Evolutionary conservation across 495 filamentous ascomycete species (phyloP).

Genomic region (Aspergillus haitiensis): DNA sequence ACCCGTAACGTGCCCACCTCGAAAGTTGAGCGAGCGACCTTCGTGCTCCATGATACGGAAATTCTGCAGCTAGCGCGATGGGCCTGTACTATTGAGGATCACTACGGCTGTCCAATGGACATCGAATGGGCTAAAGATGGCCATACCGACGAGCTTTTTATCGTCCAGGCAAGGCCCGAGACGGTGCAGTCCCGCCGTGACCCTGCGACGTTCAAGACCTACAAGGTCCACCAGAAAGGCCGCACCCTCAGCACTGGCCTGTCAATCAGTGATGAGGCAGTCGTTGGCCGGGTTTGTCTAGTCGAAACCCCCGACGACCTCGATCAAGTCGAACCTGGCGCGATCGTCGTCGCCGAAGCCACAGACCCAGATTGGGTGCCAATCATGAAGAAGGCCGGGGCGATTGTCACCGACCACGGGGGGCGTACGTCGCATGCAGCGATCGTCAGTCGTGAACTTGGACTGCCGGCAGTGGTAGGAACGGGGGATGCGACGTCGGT

Average conservation of each 20-base stretch:
- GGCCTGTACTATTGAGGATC: slow-evolving; percentile 36
- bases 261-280: slow-evolving; percentile 36
- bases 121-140: slow-evolving; percentile 45
- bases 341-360: slow-evolving; percentile 31
- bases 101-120: slow-evolving; percentile 41
- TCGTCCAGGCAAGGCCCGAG: slow-evolving; percentile 41
- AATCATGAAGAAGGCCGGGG: slow-evolving; percentile 38
- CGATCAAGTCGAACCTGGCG: slow-evolving; percentile 32
- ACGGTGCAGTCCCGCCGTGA: slow-evolving; percentile 38
- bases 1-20: slow-evolving; percentile 40
- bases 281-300: slow-evolving; percentile 34
- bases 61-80: slow-evolving; percentile 39
- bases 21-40: slow-evolving; percentile 33
- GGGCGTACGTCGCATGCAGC: slow-evolving; percentile 43
- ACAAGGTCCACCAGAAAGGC: slow-evolving; percentile 31
- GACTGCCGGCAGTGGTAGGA: slow-evolving; percentile 37
- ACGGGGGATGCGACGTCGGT: slow-evolving; percentile 34
- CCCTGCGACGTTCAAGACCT: slow-evolving; percentile 30
- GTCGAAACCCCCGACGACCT: slow-evolving; percentile 32
- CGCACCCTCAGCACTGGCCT: slow-evolving; percentile 26
- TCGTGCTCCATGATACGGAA: slow-evolving; percentile 32
- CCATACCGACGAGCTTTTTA: slow-evolving; percentile 32
- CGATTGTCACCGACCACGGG: slow-evolving; percentile 41
- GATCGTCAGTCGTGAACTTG: slow-evolving; percentile 42
- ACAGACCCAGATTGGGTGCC: slow-evolving; percentile 44